These are phyloP conservation scores for Magnusiomyces tetraspermus DNA, from an alignment of 1,139 yeast genomes.

Conservation along the genomic window DNA sequence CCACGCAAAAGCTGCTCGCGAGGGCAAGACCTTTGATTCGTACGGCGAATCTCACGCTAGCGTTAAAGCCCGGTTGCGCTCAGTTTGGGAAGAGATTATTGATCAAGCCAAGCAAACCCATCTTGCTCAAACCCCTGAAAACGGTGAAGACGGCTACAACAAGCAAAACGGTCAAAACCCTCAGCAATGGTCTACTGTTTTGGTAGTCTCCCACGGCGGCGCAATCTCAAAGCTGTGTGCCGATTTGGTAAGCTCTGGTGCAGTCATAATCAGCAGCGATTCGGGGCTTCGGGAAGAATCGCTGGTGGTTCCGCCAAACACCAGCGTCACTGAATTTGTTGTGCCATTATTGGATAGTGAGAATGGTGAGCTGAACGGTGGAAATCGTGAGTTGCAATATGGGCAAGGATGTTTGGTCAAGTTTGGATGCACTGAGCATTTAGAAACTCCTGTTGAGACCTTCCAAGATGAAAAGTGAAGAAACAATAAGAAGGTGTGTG, in stretches of 20 bases:
- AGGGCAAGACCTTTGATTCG: constrained; percentile 40
- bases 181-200: constrained; percentile 38
- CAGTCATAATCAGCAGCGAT: not conserved
- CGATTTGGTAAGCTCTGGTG: constrained; percentile 10
- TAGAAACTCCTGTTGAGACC: not conserved
- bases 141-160: constrained; percentile 26
- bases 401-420: not conserved
- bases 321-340: constrained; percentile 7
- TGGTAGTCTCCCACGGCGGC: constrained; percentile 80
- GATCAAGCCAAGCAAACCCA: constrained; percentile 27
- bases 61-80: constrained; percentile 43
- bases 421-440: constrained; percentile 3
- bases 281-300: not conserved
- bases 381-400: not conserved
- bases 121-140: too few relatives aligned
- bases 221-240: constrained; percentile 50
- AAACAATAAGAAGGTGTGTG: too few relatives aligned
- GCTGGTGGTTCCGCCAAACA: constrained; percentile 7
- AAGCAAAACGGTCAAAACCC: constrained; percentile 27
- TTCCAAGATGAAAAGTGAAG: not conserved
- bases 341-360: constrained; percentile 3
- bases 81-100: constrained; percentile 41
- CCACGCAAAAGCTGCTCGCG: constrained; percentile 41
- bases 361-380: not conserved
- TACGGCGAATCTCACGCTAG: constrained; percentile 47